These are phyloP conservation scores for Fusarium sp. DNA, from an alignment of 2,329 filamentous ascomycete genomes.

Conservation along the genomic window DNA sequence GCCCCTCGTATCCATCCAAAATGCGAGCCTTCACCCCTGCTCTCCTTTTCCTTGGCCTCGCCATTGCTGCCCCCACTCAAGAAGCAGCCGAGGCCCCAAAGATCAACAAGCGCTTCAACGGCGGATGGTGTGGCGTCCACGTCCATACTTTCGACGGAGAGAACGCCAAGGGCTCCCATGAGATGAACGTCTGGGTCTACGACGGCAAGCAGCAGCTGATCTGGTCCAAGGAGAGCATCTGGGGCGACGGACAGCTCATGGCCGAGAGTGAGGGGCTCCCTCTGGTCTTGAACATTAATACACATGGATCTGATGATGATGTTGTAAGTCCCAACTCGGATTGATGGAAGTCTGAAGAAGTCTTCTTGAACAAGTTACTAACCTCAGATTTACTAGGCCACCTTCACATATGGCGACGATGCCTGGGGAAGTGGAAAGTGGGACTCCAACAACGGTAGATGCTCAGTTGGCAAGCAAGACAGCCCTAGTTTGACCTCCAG, in stretches of 20 bases:
- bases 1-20: not conserved
- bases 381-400: not conserved
- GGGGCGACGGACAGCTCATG: not conserved
- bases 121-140: not conserved
- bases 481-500: not conserved
- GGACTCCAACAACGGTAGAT: conserved; percentile 2
- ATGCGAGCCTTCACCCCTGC: not conserved
- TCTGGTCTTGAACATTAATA: not conserved
- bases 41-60: not conserved
- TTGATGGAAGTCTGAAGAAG: not conserved
- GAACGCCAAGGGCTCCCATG: not conserved
- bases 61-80: not conserved
- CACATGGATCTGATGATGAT: not conserved
- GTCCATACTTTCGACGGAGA: not conserved
- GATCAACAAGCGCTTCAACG: not conserved
- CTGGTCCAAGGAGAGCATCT: not conserved
- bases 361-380: not conserved
- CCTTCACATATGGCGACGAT: conserved; percentile 4
- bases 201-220: not conserved
- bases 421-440: conserved; percentile 7
- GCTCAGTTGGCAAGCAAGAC: conserved; percentile 4
- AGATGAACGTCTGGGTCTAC: not conserved
- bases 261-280: not conserved
- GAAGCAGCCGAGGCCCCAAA: not conserved
- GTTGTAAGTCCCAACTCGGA: not conserved